phyloP scores from a whole-genome alignment of 164 flowering plant species.

The Amborella trichopoda region DNA sequence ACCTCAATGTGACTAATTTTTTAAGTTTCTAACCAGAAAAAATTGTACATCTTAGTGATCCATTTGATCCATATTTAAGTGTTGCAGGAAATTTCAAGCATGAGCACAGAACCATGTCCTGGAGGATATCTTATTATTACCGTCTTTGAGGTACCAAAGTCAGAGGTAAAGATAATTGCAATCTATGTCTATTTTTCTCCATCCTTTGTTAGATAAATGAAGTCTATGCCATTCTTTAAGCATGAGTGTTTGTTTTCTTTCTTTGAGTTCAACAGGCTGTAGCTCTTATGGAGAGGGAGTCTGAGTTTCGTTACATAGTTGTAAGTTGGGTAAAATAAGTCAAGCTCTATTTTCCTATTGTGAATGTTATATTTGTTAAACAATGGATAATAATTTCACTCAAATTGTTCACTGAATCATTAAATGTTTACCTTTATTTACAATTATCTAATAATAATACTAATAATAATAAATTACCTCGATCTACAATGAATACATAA shows the following conservation, averaged over 20 bases:
- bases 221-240: not conserved
- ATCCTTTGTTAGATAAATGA: not conserved
- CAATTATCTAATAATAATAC: too few species aligned
- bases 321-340: slow-evolving; percentile 28
- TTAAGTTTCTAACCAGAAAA: too few species aligned
- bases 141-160: slow-evolving; percentile 63
- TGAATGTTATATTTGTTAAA: not conserved
- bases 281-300: slow-evolving; percentile 72
- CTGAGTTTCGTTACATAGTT: slow-evolving; percentile 83
- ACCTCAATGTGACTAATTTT: too few species aligned
- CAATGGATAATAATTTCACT: too few species aligned
- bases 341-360: not conserved
- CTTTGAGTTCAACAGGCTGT: too few species aligned
- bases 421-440: too few species aligned
- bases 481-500: too few species aligned
- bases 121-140: slow-evolving; percentile 70
- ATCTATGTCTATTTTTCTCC: not conserved
- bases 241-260: too few species aligned
- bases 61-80: not conserved
- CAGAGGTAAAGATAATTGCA: too few species aligned
- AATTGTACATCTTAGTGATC: not conserved
- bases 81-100: slow-evolving; percentile 83
- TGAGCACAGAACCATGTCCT: slow-evolving; percentile 88
- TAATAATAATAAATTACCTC: not conserved
- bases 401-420: too few species aligned